Conservation (phyloP, 2,329 filamentous ascomycete species). For the Paraphoma sp. region DNA sequence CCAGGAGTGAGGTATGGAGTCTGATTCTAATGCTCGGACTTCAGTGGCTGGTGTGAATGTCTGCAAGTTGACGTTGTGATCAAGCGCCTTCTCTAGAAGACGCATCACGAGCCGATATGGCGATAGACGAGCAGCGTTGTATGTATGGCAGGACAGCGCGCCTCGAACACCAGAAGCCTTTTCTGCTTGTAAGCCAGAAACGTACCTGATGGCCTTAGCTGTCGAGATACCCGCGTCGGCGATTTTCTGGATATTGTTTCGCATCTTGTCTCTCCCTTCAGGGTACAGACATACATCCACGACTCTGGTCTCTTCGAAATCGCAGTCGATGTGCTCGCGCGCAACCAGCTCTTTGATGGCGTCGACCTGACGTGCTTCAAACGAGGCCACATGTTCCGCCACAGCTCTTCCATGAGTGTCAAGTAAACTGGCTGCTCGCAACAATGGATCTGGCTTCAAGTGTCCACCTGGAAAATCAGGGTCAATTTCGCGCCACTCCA, state of each 20-base stretch:
- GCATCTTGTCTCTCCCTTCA: constrained; percentile 9
- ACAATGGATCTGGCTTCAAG: constrained; percentile 47
- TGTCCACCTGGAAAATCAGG: constrained; percentile 8
- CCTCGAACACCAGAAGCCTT: constrained; percentile 17
- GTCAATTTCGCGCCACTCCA: neutral
- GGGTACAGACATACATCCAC: constrained; percentile 12
- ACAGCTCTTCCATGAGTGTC: constrained; percentile 13
- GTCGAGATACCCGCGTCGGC: constrained; percentile 12
- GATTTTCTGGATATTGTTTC: constrained; percentile 6
- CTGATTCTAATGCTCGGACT: neutral
- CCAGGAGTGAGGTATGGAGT: neutral
- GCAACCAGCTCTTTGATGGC: constrained; percentile 13
- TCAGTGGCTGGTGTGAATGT: constrained; percentile 13
- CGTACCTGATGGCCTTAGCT: constrained; percentile 8
- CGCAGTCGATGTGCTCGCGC: constrained; percentile 14
- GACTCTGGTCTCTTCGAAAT: constrained; percentile 19
- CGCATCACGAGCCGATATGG: constrained; percentile 14
- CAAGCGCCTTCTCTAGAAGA: constrained; percentile 12
- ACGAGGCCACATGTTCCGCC: constrained; percentile 17
- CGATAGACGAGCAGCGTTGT: constrained; percentile 13
- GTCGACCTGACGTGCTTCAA: constrained; percentile 14
- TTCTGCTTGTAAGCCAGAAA: constrained; percentile 10
- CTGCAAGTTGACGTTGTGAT: constrained; percentile 14
- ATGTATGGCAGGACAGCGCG: constrained; percentile 16
- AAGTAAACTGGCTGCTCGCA: constrained; percentile 13